Conservation (phyloP, 768 basidiomycete genomes). For the Lentinula sp. region DNA sequence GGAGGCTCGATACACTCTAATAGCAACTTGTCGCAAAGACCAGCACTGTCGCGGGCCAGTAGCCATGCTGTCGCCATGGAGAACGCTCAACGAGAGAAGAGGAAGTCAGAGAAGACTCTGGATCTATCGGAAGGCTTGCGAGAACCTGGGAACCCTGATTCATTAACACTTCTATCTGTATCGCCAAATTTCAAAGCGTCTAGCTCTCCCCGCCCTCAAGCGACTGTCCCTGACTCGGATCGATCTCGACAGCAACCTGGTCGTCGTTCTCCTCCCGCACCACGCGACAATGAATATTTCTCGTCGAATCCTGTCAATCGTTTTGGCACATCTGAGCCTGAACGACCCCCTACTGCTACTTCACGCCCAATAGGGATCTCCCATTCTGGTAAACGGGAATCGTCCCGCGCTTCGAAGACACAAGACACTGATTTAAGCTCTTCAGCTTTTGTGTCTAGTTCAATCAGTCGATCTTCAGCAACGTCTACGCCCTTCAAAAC, state of each 20-base stretch:
- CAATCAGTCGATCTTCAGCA: neutral
- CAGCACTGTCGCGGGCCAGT: conserved; percentile 42
- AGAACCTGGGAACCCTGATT: conserved; percentile 11
- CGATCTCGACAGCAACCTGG: neutral
- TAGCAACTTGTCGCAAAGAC: conserved; percentile 10
- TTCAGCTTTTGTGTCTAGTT: neutral
- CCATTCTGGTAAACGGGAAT: neutral
- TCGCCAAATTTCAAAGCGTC: neutral
- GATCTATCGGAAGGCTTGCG: conserved; percentile 16
- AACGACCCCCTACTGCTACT: neutral
- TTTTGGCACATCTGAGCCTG: neutral
- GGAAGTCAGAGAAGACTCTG: conserved; percentile 19
- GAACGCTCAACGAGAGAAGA: conserved; percentile 22
- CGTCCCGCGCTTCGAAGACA: neutral
- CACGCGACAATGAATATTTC: neutral
- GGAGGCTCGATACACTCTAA: conserved; percentile 12
- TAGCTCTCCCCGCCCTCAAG: neutral
- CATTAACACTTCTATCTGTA: neutral
- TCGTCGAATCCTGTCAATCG: neutral
- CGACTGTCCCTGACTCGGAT: neutral
- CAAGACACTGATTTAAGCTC: neutral
- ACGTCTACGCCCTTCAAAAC: neutral
- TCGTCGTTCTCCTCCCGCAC: neutral
- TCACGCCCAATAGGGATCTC: neutral
- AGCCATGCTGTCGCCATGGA: conserved; percentile 49